Evolutionary conservation across 2,329 filamentous ascomycete genomes (phyloP).

Genomic region (Claviceps purpurea): DNA sequence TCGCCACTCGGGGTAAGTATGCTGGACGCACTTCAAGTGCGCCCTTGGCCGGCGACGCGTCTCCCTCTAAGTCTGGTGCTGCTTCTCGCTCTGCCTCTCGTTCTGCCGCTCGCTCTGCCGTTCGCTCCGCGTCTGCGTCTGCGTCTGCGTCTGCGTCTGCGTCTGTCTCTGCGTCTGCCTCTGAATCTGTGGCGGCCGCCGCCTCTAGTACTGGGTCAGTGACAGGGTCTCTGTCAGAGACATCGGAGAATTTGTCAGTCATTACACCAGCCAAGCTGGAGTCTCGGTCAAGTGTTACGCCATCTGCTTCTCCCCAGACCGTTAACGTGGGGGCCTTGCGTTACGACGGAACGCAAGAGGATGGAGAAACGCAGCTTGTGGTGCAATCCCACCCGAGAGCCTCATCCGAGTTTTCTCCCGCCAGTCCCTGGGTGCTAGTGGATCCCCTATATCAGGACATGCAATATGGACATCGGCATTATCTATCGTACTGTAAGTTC

Average conservation of each 20-base stretch:
- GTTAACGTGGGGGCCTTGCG: not conserved
- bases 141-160: not conserved
- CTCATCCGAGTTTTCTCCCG: conserved; percentile 9
- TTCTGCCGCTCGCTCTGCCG: not conserved
- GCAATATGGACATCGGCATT: conserved; percentile 29
- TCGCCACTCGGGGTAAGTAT: conserved; percentile 28
- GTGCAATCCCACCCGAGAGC: conserved; percentile 9
- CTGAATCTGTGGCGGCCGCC: not conserved
- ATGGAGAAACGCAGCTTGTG: conserved; percentile 16
- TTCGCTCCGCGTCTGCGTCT: not conserved
- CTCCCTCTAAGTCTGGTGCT: not conserved
- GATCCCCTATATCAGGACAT: conserved; percentile 39
- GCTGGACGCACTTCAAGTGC: conserved; percentile 26
- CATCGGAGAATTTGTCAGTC: conserved; percentile 4
- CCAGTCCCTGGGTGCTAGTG: conserved; percentile 24
- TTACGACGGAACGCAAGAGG: conserved; percentile 2
- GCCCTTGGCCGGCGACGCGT: conserved; percentile 5
- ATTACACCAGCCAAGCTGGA: conserved; percentile 2
- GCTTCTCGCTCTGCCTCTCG: not conserved
- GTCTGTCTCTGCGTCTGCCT: not conserved
- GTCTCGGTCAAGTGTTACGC: not conserved
- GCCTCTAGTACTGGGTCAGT: not conserved
- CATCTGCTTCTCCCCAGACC: conserved; percentile 2
- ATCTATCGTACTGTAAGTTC: conserved; percentile 27
- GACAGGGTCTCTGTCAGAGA: conserved; percentile 4